Evolutionary conservation across 331 rosid genomes (phyloP).

Genomic region (Prunus yedoensis): DNA sequence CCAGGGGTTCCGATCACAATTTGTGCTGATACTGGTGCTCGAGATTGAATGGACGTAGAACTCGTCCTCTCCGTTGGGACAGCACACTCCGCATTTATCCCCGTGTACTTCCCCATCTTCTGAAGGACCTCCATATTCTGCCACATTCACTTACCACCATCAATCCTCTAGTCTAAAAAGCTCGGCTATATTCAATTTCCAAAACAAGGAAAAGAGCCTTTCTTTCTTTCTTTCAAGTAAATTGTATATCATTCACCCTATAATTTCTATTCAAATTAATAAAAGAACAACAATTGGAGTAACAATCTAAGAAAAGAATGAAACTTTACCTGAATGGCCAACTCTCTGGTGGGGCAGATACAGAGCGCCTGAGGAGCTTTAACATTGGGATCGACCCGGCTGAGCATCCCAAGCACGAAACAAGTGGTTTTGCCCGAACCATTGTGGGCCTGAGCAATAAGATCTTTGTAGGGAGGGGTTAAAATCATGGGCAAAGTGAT

Average conservation of each 20-base stretch:
- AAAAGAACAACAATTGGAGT: background rate
- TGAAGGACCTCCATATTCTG: constrained; percentile 80
- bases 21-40: constrained; percentile 64
- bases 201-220: background rate
- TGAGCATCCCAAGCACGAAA: constrained; percentile 88
- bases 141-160: constrained; percentile 9
- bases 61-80: constrained; percentile 59
- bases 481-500: constrained; percentile 87
- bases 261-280: background rate
- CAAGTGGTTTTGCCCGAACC: constrained; percentile 96
- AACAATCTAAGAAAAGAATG: background rate
- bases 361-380: constrained; percentile 88
- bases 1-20: constrained; percentile 92
- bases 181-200: background rate
- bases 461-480: constrained; percentile 64
- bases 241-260: background rate
- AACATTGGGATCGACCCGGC: constrained; percentile 73
- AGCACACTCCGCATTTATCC: constrained; percentile 74
- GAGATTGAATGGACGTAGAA: constrained; percentile 29
- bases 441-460: constrained; percentile 93
- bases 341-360: constrained; percentile 87
- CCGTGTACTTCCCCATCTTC: constrained; percentile 82
- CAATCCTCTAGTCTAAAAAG: background rate
- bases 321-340: constrained; percentile 71
- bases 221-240: background rate